These are phyloP conservation scores for Tremellales sp. DNA, from an alignment of 1,284 basidiomycete species.

Conservation along the genomic window DNA sequence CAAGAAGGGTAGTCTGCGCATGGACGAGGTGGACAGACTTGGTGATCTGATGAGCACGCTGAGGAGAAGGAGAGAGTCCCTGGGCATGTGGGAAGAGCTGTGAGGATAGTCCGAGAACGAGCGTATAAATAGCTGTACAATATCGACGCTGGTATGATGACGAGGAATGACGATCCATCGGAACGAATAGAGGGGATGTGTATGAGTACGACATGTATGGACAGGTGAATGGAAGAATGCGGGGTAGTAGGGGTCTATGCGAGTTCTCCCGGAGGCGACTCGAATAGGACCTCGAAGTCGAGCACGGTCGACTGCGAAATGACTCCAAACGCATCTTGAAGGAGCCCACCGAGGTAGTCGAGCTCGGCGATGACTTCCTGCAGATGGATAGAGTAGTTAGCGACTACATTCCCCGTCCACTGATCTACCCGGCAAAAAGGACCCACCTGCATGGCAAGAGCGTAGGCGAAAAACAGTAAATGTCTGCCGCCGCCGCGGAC, in stretches of 20 bases:
- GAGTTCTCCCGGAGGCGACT: conserved; percentile 2
- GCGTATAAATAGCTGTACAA: too few species aligned
- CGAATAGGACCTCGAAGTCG: conserved; percentile 67
- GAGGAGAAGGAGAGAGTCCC: conserved; percentile 6
- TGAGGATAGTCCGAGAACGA: conserved; percentile 3
- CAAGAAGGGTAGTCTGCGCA: conserved; percentile 12
- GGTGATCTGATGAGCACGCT: conserved; percentile 23
- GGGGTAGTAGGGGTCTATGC: too few species aligned
- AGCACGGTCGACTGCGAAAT: conserved; percentile 60
- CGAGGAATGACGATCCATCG: too few species aligned
- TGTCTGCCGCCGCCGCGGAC: conserved; percentile 64
- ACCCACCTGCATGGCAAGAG: conserved; percentile 69
- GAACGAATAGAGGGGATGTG: too few species aligned
- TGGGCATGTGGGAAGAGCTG: conserved; percentile 20
- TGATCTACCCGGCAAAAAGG: background rate
- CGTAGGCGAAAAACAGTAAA: conserved; percentile 89
- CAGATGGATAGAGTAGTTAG: too few species aligned
- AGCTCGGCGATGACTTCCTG: conserved; percentile 78
- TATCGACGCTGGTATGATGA: too few species aligned
- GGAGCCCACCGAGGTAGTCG: conserved; percentile 66
- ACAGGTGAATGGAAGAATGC: too few species aligned
- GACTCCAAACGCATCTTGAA: conserved; percentile 85
- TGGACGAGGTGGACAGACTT: conserved; percentile 17
- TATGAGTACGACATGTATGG: too few species aligned
- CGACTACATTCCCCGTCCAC: background rate